A percentile compares a stretch with the other conserved stretches of the same genome.
Evolutionary conservation across 495 filamentous ascomycete species (phyloP).

Genomic region (Delitschia confertaspora): DNA sequence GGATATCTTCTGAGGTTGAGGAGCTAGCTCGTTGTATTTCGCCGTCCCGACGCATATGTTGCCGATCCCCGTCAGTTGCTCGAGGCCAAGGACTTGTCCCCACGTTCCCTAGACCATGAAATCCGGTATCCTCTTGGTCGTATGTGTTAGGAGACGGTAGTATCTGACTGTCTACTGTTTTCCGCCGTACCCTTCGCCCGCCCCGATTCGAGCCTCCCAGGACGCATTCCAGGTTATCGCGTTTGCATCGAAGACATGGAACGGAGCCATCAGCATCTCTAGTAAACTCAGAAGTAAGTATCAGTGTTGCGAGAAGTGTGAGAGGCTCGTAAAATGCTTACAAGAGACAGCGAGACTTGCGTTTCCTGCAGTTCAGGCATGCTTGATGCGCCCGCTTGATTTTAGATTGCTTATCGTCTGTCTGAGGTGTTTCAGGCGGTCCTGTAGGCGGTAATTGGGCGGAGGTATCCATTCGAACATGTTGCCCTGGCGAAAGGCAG

Average conservation of each 20-base stretch:
- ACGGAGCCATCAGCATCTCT: slow-evolving; percentile 37
- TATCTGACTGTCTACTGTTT: slow-evolving; percentile 29
- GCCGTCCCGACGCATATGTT: slow-evolving; percentile 34
- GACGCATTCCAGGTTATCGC: slow-evolving; percentile 51
- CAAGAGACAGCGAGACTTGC: slow-evolving; percentile 58
- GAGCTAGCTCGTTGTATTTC: slow-evolving; percentile 31
- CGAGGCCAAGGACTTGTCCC: slow-evolving; percentile 23
- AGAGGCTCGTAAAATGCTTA: slow-evolving; percentile 36
- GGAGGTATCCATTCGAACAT: slow-evolving; percentile 18
- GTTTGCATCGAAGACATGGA: slow-evolving; percentile 52
- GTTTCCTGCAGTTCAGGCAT: slow-evolving; percentile 53
- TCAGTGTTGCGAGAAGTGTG: background rate
- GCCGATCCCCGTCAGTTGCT: slow-evolving; percentile 7
- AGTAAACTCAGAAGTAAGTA: background rate
- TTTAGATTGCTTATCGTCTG: slow-evolving; percentile 14
- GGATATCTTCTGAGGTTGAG: slow-evolving; percentile 31
- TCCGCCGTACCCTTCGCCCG: slow-evolving; percentile 50
- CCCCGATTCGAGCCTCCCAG: slow-evolving; percentile 54
- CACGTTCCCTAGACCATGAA: slow-evolving; percentile 25
- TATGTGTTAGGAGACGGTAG: slow-evolving; percentile 7
- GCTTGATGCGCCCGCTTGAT: slow-evolving; percentile 54
- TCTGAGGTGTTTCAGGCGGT: background rate
- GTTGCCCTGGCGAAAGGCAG: slow-evolving; percentile 1
- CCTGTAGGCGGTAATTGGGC: slow-evolving; percentile 5
- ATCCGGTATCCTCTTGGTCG: slow-evolving; percentile 10